Percentiles rank a stretch among this genome's conserved stretches.
These are phyloP conservation scores for Marasmius oreades DNA, from an alignment of 1,284 basidiomycete species.

Conservation along the genomic window DNA sequence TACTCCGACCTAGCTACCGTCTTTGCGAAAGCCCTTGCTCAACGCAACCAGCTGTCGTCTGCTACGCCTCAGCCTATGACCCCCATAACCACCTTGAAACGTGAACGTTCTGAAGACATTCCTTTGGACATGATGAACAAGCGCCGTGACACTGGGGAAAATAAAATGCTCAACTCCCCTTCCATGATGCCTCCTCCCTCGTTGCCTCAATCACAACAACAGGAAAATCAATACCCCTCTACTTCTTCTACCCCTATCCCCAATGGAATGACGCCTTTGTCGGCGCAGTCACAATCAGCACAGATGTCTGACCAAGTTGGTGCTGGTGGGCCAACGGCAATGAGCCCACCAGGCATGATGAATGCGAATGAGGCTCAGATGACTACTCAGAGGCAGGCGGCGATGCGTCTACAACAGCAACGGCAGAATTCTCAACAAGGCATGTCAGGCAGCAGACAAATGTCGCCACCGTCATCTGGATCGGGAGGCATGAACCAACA, in stretches of 20 bases:
- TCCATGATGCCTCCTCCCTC: conserved; percentile 34
- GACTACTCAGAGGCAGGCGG: conserved; percentile 7
- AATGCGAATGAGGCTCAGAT: conserved; percentile 8
- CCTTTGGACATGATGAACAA: conserved; percentile 41
- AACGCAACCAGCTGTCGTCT: conserved; percentile 35
- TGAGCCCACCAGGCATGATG: background rate
- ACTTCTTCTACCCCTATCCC: conserved; percentile 2
- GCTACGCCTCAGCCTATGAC: conserved; percentile 15
- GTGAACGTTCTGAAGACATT: conserved; percentile 56
- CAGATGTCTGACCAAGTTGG: background rate
- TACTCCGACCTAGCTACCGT: conserved; percentile 56
- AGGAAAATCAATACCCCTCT: conserved; percentile 13
- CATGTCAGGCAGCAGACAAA: conserved; percentile 29
- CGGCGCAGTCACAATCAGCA: conserved; percentile 1
- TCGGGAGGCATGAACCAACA: conserved; percentile 19
- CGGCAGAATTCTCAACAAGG: conserved; percentile 27
- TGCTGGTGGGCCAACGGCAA: background rate
- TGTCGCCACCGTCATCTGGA: conserved; percentile 36
- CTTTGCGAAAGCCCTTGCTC: conserved; percentile 63
- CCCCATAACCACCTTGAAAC: conserved; percentile 42
- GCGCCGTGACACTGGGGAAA: conserved; percentile 69
- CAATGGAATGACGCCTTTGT: conserved; percentile 5
- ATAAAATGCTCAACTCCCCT: conserved; percentile 33
- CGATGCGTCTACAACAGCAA: conserved; percentile 13
- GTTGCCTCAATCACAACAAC: conserved; percentile 3